Base-by-base conservation (phyloP, 2,329 filamentous ascomycete genomes). In the Diplocarpon rosae region DNA sequence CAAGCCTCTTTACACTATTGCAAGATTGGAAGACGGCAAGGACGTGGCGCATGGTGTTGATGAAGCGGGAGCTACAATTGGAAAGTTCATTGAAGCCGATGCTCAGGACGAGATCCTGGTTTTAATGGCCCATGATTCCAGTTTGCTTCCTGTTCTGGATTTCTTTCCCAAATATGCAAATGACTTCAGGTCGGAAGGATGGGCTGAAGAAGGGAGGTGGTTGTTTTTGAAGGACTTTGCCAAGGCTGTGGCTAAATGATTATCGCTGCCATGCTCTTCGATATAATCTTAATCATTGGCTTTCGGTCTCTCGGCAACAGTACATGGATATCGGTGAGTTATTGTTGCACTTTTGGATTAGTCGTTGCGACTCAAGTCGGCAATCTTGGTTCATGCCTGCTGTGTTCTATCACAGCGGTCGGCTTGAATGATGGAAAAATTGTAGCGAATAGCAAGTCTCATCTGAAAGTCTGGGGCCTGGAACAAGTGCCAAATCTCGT, bases 191-290 rank as follows among this genome's bases (percentile, higher is more conserved):
- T 51, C 61, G 46, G 68, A 71, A 50, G 67, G 63, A 0, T 70
- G 67, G 66, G 65, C 60, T 13, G 53, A 62, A 38, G 66, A 69
- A 50, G 59, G 59, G 1, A 59, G 65, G 27, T 77, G 72, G 67
- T 55, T 62, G 43, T 77, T 76, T 53, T 56, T 76, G 52, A 63
- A 59, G 27, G 72, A 75, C 46, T 73, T 72, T 50, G 62, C 15
- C 28, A 16, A 31, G 11, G 15, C 13, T 4, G n/a, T 15, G n/a
- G 11, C 3, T 4, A 14, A 32, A 12, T 32, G 30, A 9, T 12
- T 9, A 5, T 5, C 3, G 30, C 11, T 32, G n/a, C 11, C 9
- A 32, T 7, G 9, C 30, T 32, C 4, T 5, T 12, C 11, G 11
- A 12, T 12, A 9, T 14, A 32, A 32, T 32, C 5, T 32, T 5